A percentile compares a stretch with the other conserved stretches of the same genome.
Evolutionary conservation across 441 rosid species (phyloP).

Genomic region (Dalechampia spathulata): DNA sequence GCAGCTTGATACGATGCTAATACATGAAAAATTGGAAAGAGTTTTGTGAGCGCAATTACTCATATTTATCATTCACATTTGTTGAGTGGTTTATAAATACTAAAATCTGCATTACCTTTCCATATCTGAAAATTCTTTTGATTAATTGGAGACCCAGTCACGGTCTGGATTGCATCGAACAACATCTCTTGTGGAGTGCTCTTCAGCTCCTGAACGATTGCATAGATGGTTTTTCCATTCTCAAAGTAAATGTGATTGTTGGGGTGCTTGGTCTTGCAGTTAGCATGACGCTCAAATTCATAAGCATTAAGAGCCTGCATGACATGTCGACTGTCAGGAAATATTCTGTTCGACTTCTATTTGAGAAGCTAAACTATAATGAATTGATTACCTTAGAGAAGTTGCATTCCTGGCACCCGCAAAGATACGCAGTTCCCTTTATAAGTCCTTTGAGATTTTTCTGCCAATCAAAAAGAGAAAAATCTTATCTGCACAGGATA

Average conservation of each 20-base stretch:
- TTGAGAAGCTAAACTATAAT: slow-evolving; percentile 3
- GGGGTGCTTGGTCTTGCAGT: slow-evolving; percentile 77
- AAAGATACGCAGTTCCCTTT: slow-evolving; percentile 57
- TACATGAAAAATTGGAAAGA: slow-evolving; percentile 1
- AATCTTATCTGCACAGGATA: background rate
- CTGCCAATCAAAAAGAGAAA: slow-evolving; percentile 22
- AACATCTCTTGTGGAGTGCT: slow-evolving; percentile 51
- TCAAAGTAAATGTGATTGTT: slow-evolving; percentile 68
- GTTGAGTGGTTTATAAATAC: background rate
- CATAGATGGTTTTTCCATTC: slow-evolving; percentile 66
- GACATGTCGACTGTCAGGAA: slow-evolving; percentile 2
- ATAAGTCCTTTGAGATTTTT: slow-evolving; percentile 39
- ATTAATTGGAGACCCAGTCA: slow-evolving; percentile 55
- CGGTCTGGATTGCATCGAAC: slow-evolving; percentile 51
- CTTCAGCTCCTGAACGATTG: slow-evolving; percentile 62
- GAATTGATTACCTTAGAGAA: slow-evolving; percentile 40
- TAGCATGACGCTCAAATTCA: slow-evolving; percentile 74
- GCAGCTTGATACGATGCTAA: slow-evolving; percentile 65
- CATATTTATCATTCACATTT: background rate
- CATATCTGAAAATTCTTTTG: slow-evolving; percentile 53
- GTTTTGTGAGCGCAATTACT: background rate
- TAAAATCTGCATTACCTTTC: slow-evolving; percentile 41
- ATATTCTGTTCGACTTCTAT: background rate
- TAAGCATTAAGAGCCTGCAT: slow-evolving; percentile 56
- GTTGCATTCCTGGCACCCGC: slow-evolving; percentile 55